Conservation (phyloP, 257 asterid genomes). For the Solanum ossicruentum region DNA sequence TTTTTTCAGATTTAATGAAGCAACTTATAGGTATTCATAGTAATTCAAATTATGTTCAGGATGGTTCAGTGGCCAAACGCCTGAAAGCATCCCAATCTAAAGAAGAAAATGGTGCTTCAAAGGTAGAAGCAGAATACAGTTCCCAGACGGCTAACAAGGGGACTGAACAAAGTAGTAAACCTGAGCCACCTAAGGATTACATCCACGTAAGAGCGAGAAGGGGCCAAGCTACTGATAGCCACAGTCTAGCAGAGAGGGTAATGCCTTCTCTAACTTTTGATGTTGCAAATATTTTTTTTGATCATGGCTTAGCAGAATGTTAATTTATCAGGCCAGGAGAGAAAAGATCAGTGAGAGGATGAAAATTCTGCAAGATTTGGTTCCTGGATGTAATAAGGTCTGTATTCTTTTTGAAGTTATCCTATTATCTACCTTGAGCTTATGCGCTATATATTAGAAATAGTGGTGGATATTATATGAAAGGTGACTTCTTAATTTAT, state of each 20-base stretch:
- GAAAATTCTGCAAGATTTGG: slow-evolving; percentile 90
- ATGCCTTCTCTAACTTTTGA: neutral
- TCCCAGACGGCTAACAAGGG: slow-evolving; percentile 40
- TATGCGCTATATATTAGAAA: neutral
- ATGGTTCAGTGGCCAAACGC: slow-evolving; percentile 31
- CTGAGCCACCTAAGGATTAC: slow-evolving; percentile 79
- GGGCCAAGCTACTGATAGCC: slow-evolving; percentile 98
- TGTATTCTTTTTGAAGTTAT: neutral
- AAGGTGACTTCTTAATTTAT: neutral
- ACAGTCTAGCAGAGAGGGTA: slow-evolving; percentile 91
- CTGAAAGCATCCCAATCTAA: slow-evolving; percentile 21
- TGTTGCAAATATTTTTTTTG: neutral
- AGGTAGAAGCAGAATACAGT: slow-evolving; percentile 39
- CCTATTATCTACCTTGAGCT: neutral
- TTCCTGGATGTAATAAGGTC: slow-evolving; percentile 95
- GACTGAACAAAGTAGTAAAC: slow-evolving; percentile 33
- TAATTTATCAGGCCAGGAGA: slow-evolving; percentile 58
- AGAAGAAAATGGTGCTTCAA: slow-evolving; percentile 29
- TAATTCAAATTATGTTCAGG: slow-evolving; percentile 17
- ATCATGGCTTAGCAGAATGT: neutral
- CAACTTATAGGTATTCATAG: neutral
- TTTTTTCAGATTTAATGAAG: neutral
- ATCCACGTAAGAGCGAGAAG: slow-evolving; percentile 94
- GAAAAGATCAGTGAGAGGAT: slow-evolving; percentile 95
- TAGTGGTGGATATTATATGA: neutral